Base-by-base conservation (phyloP, 1,139 yeast genomes). In the Suzukiozyma palmioleophila region DNA sequence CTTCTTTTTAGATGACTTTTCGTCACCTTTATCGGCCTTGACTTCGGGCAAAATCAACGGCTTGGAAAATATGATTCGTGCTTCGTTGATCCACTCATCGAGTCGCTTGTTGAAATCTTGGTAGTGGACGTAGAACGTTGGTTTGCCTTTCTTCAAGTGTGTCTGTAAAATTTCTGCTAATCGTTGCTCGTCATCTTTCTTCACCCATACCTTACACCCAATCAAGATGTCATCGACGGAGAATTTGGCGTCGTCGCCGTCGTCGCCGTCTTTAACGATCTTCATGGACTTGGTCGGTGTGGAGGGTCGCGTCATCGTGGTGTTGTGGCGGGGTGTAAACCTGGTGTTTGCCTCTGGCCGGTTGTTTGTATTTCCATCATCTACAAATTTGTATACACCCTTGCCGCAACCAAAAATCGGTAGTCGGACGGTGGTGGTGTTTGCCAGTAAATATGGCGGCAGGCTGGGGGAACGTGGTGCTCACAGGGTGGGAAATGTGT, bases 41-140 rank as follows among this genome's bases (percentile, higher is more conserved):
- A 62, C 80, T 47, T 78, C 81, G 0, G 97, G 97, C 46, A 80
- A 68, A 29, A 77, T 77, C 44, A 90, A 77, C 0, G 88, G 85
- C 45, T 79, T 68, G 18, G 72, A 65, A 43, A 81, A 75, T 56
- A 88, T 89, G 8, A 92, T 79, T 40, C 95, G 71, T 27, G 79
- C 81, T 5, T 77, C 71, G 12, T 75, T 69, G 6, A 92, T 79
- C 97, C 97, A 92, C 59, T 92, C 98, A 65, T 92, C 99, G 51
- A 92, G 73, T 43, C 77, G 57, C 49, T 92, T 92, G 66, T 92
- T 92, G 68, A 84, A 92, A 52, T 90, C 96, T 43, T 81, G 88
- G 62, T 89, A 92, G 62, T 92, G 99, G 22, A 92, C 97, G 59
- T 94, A 92, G 60, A 83, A 90, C 46, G 79, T 87, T 29, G 81